Percentiles rank a stretch among this genome's conserved stretches.
Evolutionary conservation across 2,329 filamentous ascomycete species (phyloP).

Genomic region (Clarireedia paspali): DNA sequence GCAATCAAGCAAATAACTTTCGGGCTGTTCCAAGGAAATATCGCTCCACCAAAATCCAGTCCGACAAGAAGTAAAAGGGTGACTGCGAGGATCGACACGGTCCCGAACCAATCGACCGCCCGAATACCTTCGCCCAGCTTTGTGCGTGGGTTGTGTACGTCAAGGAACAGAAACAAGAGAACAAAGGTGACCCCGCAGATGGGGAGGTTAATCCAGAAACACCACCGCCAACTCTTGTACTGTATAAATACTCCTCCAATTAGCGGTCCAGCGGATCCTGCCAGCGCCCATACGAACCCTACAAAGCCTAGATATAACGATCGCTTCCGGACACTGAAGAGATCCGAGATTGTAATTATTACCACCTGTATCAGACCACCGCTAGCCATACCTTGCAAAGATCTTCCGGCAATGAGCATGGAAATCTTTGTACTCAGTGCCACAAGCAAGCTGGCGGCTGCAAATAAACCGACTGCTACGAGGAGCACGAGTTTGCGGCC

Average conservation of each 20-base stretch:
- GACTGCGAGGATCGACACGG: conserved; percentile 57
- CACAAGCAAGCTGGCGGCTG: conserved; percentile 40
- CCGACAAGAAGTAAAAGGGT: conserved; percentile 79
- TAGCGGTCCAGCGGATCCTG: conserved; percentile 50
- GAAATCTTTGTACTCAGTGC: conserved; percentile 48
- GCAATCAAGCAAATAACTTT: conserved; percentile 71
- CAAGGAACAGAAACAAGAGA: conserved; percentile 51
- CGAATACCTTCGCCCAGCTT: conserved; percentile 50
- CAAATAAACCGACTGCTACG: neutral
- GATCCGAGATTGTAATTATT: conserved; percentile 36
- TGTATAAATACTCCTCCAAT: conserved; percentile 55
- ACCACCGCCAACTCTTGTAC: conserved; percentile 52
- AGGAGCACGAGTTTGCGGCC: neutral
- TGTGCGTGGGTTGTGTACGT: conserved; percentile 55
- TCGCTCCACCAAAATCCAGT: conserved; percentile 71
- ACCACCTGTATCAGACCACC: conserved; percentile 34
- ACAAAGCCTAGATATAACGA: conserved; percentile 54
- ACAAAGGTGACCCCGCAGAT: conserved; percentile 34
- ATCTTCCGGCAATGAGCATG: conserved; percentile 54
- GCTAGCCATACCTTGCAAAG: conserved; percentile 55
- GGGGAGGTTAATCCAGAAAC: conserved; percentile 48
- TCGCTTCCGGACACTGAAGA: conserved; percentile 51
- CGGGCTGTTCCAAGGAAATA: conserved; percentile 62
- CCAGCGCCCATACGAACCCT: conserved; percentile 54
- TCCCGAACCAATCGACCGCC: conserved; percentile 52